phyloP scores from a whole-genome alignment of 768 basidiomycete genomes.

The Mycena olivaceomarginata region DNA sequence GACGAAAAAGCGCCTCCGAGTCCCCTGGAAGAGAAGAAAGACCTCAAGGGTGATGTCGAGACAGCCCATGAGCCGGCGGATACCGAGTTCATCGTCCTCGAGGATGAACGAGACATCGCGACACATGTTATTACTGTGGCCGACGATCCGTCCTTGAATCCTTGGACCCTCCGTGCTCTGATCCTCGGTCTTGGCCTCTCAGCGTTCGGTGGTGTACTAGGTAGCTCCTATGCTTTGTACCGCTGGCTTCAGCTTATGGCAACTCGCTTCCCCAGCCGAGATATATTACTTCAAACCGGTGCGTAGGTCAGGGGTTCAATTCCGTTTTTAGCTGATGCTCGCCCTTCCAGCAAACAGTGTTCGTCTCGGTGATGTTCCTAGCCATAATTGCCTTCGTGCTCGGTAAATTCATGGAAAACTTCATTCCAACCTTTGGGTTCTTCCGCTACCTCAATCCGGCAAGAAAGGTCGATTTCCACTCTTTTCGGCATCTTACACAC shows the following conservation, averaged over 20 bases:
- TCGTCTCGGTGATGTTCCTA: conserved; percentile 73
- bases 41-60: conserved; percentile 59
- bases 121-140: conserved; percentile 66
- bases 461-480: conserved; percentile 42
- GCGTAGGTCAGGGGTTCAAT: conserved; percentile 23
- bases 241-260: conserved; percentile 32
- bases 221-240: conserved; percentile 47
- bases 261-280: conserved; percentile 59
- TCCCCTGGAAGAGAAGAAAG: conserved; percentile 56
- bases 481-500: neutral
- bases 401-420: conserved; percentile 66
- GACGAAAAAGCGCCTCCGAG: conserved; percentile 50
- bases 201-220: conserved; percentile 70
- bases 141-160: conserved; percentile 67
- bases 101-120: conserved; percentile 67
- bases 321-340: conserved; percentile 4
- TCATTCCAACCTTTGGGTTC: conserved; percentile 66
- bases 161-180: conserved; percentile 68
- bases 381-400: conserved; percentile 70
- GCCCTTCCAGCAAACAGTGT: conserved; percentile 66
- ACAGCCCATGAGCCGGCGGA: conserved; percentile 48
- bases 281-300: conserved; percentile 80
- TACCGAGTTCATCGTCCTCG: conserved; percentile 58
- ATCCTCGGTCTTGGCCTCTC: conserved; percentile 68
- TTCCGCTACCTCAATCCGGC: conserved; percentile 74